Percentiles rank a stretch among this genome's conserved stretches.
Conservation (phyloP, 2,329 filamentous ascomycete species). For the Xylaria digitata region DNA sequence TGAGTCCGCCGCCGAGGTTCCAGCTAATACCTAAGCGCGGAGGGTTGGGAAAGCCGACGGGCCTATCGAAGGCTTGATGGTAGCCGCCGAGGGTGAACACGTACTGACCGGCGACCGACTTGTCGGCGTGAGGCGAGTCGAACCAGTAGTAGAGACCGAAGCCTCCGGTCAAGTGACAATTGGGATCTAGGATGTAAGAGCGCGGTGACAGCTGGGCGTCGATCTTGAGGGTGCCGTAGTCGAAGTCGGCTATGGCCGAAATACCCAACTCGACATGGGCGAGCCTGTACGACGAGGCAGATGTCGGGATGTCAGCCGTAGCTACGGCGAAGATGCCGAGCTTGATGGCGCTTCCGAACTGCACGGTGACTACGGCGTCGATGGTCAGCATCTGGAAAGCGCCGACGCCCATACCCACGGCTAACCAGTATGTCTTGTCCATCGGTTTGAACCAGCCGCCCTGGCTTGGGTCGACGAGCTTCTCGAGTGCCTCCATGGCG, state of each 20-base stretch:
- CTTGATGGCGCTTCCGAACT: constrained; percentile 48
- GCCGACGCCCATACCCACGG: constrained; percentile 52
- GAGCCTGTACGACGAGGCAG: constrained; percentile 40
- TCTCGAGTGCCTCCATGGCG: constrained; percentile 33
- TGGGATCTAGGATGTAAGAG: constrained; percentile 54
- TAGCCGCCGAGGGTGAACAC: constrained; percentile 61
- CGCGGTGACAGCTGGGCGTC: constrained; percentile 55
- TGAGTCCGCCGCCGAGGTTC: constrained; percentile 48
- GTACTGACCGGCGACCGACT: constrained; percentile 52
- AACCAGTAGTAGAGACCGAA: constrained; percentile 57
- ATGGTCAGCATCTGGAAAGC: constrained; percentile 55
- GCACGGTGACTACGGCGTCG: constrained; percentile 52
- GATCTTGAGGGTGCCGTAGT: constrained; percentile 51
- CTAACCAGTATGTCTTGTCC: constrained; percentile 52
- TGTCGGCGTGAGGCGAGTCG: constrained; percentile 32
- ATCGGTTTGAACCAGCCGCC: constrained; percentile 50
- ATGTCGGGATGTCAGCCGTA: constrained; percentile 47
- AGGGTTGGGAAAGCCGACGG: constrained; percentile 53
- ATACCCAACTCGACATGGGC: constrained; percentile 55
- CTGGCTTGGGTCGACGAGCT: constrained; percentile 35
- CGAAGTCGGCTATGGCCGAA: constrained; percentile 50
- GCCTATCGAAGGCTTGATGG: constrained; percentile 52
- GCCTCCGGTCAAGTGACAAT: constrained; percentile 57
- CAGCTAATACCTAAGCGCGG: constrained; percentile 55
- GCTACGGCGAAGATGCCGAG: constrained; percentile 53